Evolutionary conservation across 805 yeast genomes (phyloP).

Genomic region (Diddensiella transvaalensis): DNA sequence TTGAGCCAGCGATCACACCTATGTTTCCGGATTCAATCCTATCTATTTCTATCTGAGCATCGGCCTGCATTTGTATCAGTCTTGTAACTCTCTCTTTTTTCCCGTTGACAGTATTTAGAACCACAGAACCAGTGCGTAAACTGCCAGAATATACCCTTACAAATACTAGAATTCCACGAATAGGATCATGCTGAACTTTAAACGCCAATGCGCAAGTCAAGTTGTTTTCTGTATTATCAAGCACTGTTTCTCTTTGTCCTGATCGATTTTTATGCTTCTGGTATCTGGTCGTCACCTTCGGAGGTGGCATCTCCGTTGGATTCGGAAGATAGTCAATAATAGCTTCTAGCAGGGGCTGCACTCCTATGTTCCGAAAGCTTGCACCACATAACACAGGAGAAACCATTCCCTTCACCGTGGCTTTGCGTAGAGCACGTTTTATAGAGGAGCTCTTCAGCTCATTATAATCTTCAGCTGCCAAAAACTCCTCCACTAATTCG

Average conservation of each 20-base stretch:
- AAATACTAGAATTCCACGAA: constrained; percentile 75
- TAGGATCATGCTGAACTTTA: constrained; percentile 81
- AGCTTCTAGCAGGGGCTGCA: constrained; percentile 89
- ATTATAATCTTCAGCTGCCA: constrained; percentile 68
- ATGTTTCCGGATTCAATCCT: constrained; percentile 72
- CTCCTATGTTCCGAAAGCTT: constrained; percentile 88
- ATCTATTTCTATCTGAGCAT: constrained; percentile 68
- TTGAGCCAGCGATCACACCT: constrained; percentile 79
- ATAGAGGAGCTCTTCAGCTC: constrained; percentile 52
- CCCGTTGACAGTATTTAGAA: constrained; percentile 68
- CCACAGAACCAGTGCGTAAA: constrained; percentile 56
- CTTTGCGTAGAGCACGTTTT: constrained; percentile 56
- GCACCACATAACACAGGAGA: constrained; percentile 92
- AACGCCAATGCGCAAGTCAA: constrained; percentile 80
- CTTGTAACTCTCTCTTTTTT: constrained; percentile 63
- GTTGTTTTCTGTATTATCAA: constrained; percentile 39
- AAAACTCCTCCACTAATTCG: constrained; percentile 64
- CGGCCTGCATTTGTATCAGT: constrained; percentile 83
- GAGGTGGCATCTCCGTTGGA: constrained; percentile 61
- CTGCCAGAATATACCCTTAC: constrained; percentile 86
- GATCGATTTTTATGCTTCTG: constrained; percentile 18
- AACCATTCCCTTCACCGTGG: constrained; percentile 55
- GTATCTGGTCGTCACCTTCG: constrained; percentile 40
- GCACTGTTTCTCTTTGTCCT: constrained; percentile 9
- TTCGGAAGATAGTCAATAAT: constrained; percentile 75